phyloP scores from a whole-genome alignment of 495 filamentous ascomycete species.

The Thermothielavioides terrestris region DNA sequence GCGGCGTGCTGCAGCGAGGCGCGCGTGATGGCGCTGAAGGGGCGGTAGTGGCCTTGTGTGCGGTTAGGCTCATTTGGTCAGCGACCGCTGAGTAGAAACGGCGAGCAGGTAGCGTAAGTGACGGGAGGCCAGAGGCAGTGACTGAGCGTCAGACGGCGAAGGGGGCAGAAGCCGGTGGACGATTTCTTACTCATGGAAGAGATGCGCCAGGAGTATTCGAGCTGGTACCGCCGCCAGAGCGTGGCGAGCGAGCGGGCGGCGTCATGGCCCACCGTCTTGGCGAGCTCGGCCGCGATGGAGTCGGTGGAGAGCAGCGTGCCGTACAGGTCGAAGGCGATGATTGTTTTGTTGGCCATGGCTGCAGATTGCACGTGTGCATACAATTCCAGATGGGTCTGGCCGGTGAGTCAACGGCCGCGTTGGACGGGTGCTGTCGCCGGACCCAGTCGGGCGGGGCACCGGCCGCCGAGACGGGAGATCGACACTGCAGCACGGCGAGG shows the following conservation, averaged over 20 bases:
- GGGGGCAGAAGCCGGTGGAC: not conserved
- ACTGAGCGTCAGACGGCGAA: not conserved
- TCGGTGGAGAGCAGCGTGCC: conserved; percentile 65
- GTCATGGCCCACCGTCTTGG: conserved; percentile 41
- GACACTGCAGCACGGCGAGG: not conserved
- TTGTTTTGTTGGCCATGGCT: conserved; percentile 22
- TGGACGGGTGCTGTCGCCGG: not conserved
- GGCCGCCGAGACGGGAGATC: not conserved
- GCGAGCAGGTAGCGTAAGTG: no score
- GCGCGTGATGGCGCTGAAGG: conserved; percentile 58
- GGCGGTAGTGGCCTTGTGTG: conserved; percentile 52
- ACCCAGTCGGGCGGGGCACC: not conserved
- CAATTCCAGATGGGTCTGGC: no score
- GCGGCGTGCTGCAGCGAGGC: conserved; percentile 57
- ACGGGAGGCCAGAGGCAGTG: not conserved
- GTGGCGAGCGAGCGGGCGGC: conserved; percentile 48
- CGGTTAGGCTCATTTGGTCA: not conserved
- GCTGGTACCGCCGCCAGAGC: conserved; percentile 48
- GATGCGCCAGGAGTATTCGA: conserved; percentile 77
- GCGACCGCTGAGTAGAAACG: no score
- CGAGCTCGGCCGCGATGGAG: conserved; percentile 43
- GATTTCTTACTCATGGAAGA: conserved; percentile 1
- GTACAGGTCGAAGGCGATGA: conserved; percentile 70
- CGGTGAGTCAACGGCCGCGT: not conserved
- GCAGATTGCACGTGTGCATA: no score